Percentiles rank a stretch among this genome's conserved stretches.
Conservation (phyloP, 148 eudicot genomes). For the Spergularia bocconei region DNA sequence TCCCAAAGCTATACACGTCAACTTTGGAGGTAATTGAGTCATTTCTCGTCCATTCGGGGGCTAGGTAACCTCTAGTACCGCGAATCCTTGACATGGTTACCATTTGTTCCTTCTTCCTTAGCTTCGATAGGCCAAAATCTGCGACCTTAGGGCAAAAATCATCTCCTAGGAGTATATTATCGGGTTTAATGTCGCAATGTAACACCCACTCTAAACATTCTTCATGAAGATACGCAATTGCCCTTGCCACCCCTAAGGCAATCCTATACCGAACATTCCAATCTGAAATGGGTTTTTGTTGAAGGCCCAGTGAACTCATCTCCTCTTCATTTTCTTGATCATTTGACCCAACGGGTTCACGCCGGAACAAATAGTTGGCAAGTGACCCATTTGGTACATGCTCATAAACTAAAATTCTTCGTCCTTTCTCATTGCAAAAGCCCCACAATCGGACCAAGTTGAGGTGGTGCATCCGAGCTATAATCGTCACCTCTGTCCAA, state of each 20-base stretch:
- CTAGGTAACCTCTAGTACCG: conserved; percentile 84
- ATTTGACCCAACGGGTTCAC: background rate
- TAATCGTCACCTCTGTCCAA: conserved; percentile 88
- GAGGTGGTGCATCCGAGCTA: conserved; percentile 91
- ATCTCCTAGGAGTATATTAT: conserved; percentile 77
- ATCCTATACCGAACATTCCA: conserved; percentile 82
- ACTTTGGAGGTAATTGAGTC: conserved; percentile 72
- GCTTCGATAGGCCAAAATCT: conserved; percentile 79
- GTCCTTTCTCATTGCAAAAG: conserved; percentile 79
- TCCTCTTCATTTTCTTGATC: conserved; percentile 12
- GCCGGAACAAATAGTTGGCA: conserved; percentile 51
- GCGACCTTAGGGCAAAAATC: conserved; percentile 87
- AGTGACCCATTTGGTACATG: conserved; percentile 84
- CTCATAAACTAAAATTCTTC: conserved; percentile 69
- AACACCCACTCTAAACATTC: conserved; percentile 90
- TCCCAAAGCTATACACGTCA: conserved; percentile 79
- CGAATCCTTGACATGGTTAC: conserved; percentile 56
- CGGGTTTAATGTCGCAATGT: conserved; percentile 89
- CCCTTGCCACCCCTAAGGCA: conserved; percentile 84
- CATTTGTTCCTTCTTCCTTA: conserved; percentile 67
- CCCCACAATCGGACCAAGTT: conserved; percentile 89
- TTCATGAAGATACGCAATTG: conserved; percentile 82
- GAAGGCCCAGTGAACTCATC: background rate
- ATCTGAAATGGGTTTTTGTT: conserved; percentile 57
- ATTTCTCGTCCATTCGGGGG: conserved; percentile 71